Base-by-base conservation (phyloP, 2,329 filamentous ascomycete genomes). In the Scedosporium minutisporum region DNA sequence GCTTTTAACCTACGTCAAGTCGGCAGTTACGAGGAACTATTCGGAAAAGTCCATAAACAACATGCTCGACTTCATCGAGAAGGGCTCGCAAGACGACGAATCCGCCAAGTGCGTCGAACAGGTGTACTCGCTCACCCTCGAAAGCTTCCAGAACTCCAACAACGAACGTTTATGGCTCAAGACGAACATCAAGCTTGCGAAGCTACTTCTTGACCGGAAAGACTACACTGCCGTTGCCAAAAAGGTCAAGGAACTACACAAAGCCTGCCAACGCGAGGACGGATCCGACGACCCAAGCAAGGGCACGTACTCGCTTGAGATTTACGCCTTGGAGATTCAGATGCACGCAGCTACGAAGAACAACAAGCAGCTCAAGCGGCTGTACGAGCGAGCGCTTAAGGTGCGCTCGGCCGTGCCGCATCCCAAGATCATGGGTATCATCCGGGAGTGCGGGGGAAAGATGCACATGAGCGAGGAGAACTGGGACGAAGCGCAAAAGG, bases 381-480 rank as follows among this genome's bases (percentile, higher is more conserved):
- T 97, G 16, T 99, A 97, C 75, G 89, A 96, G 73, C 88, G 90
- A 65, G 95, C 95, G 4, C 83, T 99, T 59, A 89, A 89, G 67
- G 93, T 99, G 62, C 88, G 91, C 65, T 97, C 95, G n/a, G 95
- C 95, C 0, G 95, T 99, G 12, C 93, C 95, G 46, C 95, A 99
- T 76, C 95, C 95, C 64, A 96, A 96, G 77, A 96, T 99, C 73
- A 97, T 97, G 91, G 95, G 95, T 60, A 93, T 99, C 73, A 99
- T 99, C 72, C 89, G 93, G 62, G 95, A 99, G 78, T 99, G 95
- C 73, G 95, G 95, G 70, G 95, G 95, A 69, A 99, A 99, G 81
- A 99, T 99, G 95, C 93, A 97, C 78, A 97, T 99, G 95, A 95
- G 90, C 74, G 95, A 99, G 80, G 95, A 97, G 78, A 97, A 97